Percentiles rank a stretch among this genome's conserved stretches.
These are phyloP conservation scores for Backusella mclennaniae DNA, from an alignment of 192 early-diverging fungal species.

Conservation along the genomic window DNA sequence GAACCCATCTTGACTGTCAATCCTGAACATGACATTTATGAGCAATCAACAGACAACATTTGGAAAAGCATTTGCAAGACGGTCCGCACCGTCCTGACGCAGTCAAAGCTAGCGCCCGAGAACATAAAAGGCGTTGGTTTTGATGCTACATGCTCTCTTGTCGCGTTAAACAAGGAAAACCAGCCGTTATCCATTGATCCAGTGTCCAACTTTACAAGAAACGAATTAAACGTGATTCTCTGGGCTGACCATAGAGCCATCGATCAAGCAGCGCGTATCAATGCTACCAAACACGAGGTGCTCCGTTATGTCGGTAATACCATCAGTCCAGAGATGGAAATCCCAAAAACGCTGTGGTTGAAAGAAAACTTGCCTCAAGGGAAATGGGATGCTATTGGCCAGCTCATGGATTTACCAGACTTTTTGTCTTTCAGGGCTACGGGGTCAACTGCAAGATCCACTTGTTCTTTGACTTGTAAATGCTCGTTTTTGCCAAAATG, in stretches of 20 bases:
- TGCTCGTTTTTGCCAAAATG: constrained; percentile 53
- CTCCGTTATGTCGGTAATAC: constrained; percentile 62
- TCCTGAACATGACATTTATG: constrained; percentile 53
- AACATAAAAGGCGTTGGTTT: constrained; percentile 68
- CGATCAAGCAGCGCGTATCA: constrained; percentile 59
- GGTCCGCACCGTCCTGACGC: constrained; percentile 39
- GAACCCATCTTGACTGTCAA: constrained; percentile 45
- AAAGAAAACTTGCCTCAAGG: constrained; percentile 51
- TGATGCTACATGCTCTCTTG: constrained; percentile 77
- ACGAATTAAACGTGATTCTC: constrained; percentile 59
- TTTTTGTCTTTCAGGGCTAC: constrained; percentile 68
- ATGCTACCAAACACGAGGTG: constrained; percentile 53
- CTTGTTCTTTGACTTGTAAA: constrained; percentile 70
- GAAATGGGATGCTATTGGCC: constrained; percentile 43
- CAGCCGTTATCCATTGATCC: constrained; percentile 51
- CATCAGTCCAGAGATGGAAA: constrained; percentile 73
- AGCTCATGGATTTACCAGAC: constrained; percentile 74
- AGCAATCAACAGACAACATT: constrained; percentile 68
- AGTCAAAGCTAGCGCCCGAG: constrained; percentile 24
- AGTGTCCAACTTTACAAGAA: constrained; percentile 39
- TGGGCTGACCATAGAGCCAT: constrained; percentile 77
- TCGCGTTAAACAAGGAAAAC: constrained; percentile 47
- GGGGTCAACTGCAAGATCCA: constrained; percentile 44
- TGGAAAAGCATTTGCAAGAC: constrained; percentile 56
- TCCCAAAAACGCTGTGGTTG: constrained; percentile 77